Conservation (phyloP, 73 alveolate genomes). For the Stentor roeselii region DNA sequence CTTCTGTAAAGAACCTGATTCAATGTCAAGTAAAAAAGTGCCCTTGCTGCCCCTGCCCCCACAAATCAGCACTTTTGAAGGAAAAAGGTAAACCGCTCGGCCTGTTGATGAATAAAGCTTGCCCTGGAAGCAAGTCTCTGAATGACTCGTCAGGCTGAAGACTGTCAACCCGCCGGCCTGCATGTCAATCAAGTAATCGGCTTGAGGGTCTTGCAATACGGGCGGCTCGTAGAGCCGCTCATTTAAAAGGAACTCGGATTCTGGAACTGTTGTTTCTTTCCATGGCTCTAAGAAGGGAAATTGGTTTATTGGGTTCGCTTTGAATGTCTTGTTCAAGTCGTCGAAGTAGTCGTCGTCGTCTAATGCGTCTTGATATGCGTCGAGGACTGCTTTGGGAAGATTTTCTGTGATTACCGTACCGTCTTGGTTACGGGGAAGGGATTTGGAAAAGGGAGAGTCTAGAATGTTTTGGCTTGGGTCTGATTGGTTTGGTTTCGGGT, state of each 20-base stretch:
- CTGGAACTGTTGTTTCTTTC: neutral
- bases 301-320: neutral
- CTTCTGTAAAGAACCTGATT: neutral
- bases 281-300: neutral
- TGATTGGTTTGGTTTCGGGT: neutral
- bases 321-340: neutral
- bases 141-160: neutral
- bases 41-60: neutral
- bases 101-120: neutral
- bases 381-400: neutral
- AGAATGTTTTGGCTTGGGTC: neutral
- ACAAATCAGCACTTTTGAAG: neutral
- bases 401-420: neutral
- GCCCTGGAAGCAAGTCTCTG: neutral
- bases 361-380: neutral
- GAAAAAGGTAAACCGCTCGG: conserved; percentile 9
- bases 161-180: no score
- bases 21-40: neutral
- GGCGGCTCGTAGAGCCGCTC: neutral
- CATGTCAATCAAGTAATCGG: neutral
- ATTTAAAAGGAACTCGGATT: neutral
- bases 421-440: neutral
- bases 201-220: neutral
- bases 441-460: neutral
- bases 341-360: neutral